Conservation (phyloP, 805 yeast genomes). For the Teunomyces gatunensis region DNA sequence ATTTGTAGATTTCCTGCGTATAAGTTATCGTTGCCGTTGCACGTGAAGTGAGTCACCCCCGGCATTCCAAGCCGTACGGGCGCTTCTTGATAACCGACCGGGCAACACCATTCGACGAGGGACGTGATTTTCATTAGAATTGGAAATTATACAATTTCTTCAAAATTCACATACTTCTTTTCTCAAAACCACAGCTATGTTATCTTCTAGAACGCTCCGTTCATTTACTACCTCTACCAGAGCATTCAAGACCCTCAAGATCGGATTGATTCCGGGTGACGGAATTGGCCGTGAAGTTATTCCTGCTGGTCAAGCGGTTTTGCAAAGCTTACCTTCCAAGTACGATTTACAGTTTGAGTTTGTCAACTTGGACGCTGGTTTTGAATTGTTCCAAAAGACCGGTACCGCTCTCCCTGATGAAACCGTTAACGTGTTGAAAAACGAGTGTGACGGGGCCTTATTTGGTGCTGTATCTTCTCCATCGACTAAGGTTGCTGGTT, state of each 20-base stretch:
- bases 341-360: constrained; percentile 81
- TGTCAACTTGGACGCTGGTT: constrained; percentile 89
- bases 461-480: constrained; percentile 98
- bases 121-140: background rate
- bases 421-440: constrained; percentile 74
- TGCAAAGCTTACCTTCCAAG: constrained; percentile 76
- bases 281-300: constrained; percentile 98
- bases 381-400: constrained; percentile 88
- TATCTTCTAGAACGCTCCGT: constrained; percentile 20
- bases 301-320: constrained; percentile 89
- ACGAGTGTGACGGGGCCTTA: constrained; percentile 92
- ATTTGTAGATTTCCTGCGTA: background rate
- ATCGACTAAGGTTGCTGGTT: constrained; percentile 88
- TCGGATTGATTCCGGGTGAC: constrained; percentile 91
- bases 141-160: background rate
- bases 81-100: constrained; percentile 2
- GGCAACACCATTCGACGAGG: constrained; percentile 4
- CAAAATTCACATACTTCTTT: background rate
- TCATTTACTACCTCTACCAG: constrained; percentile 34
- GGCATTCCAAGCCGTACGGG: constrained; percentile 3
- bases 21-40: background rate
- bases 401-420: constrained; percentile 95
- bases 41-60: constrained; percentile 9
- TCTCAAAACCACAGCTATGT: constrained; percentile 11
- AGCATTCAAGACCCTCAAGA: constrained; percentile 35